Percentiles rank a stretch among this genome's conserved stretches.
phyloP scores from a whole-genome alignment of 805 yeast species.

The Pichia thaimueangensis region DNA sequence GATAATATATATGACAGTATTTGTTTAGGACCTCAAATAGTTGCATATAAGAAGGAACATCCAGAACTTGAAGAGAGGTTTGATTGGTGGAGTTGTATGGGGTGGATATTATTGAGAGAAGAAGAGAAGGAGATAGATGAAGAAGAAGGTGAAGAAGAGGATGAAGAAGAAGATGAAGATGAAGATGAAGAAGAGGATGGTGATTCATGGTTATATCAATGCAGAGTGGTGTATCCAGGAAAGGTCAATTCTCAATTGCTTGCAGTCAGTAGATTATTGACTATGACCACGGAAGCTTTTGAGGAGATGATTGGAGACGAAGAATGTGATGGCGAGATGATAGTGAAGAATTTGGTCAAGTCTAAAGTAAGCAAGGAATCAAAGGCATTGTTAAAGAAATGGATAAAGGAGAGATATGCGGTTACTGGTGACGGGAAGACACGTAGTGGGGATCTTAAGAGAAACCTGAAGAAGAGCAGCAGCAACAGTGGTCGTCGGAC shows the following conservation, averaged over 20 bases:
- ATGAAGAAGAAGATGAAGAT: slow-evolving; percentile 24
- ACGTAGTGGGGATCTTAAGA: slow-evolving; percentile 11
- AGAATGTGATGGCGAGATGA: slow-evolving; percentile 8
- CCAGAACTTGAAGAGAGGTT: slow-evolving; percentile 16
- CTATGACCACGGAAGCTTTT: slow-evolving; percentile 21
- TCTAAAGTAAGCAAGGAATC: slow-evolving; percentile 10
- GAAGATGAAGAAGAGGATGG: slow-evolving; percentile 32
- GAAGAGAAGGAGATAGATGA: slow-evolving; percentile 14
- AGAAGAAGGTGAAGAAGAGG: slow-evolving; percentile 16
- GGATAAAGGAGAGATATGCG: slow-evolving; percentile 16
- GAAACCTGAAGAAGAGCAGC: slow-evolving; percentile 12
- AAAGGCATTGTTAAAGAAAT: slow-evolving; percentile 13
- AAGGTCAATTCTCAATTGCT: slow-evolving; percentile 38
- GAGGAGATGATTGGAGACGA: slow-evolving; percentile 10
- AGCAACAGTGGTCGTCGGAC: neutral
- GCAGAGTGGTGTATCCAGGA: slow-evolving; percentile 41
- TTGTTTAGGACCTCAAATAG: slow-evolving; percentile 45
- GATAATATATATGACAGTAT: slow-evolving; percentile 52
- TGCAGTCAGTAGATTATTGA: slow-evolving; percentile 34
- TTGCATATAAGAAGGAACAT: slow-evolving; percentile 15
- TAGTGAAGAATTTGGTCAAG: slow-evolving; percentile 10
- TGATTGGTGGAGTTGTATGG: slow-evolving; percentile 25
- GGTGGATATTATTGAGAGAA: slow-evolving; percentile 14
- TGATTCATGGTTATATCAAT: slow-evolving; percentile 24
- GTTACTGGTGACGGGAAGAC: slow-evolving; percentile 6